Conservation (phyloP, 108 stramenopile species). For the Cyclotella choctawhatcheeana region DNA sequence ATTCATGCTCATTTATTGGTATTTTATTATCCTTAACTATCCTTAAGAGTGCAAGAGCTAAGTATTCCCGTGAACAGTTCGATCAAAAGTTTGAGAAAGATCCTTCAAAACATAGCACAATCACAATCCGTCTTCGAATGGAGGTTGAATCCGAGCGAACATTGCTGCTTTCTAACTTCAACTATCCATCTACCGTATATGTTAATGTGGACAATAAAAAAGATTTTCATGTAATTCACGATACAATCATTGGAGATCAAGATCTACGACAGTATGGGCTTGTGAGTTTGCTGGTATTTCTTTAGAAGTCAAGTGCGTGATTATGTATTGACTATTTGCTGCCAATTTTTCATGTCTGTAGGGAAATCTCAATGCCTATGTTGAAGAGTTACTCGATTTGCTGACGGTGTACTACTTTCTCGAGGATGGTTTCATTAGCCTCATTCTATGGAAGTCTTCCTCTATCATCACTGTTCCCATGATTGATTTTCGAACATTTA, state of each 20-base stretch:
- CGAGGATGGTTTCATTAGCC: constrained; percentile 61
- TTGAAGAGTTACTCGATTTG: constrained; percentile 47
- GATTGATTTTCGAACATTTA: constrained; percentile 8
- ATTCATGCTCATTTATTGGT: not conserved
- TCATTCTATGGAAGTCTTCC: constrained; percentile 76
- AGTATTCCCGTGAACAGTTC: constrained; percentile 17
- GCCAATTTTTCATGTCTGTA: too few relatives aligned
- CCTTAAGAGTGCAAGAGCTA: constrained; percentile 21
- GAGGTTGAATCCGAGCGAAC: constrained; percentile 66
- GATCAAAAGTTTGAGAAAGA: constrained; percentile 11
- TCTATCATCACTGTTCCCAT: constrained; percentile 37
- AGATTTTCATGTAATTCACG: constrained; percentile 68
- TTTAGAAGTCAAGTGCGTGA: too few relatives aligned
- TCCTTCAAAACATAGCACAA: constrained; percentile 19
- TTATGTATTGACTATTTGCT: too few relatives aligned
- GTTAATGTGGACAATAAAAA: constrained; percentile 69
- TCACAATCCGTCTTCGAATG: constrained; percentile 53
- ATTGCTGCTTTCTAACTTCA: constrained; percentile 53
- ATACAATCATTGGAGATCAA: constrained; percentile 66
- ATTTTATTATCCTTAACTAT: not conserved
- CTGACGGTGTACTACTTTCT: constrained; percentile 53
- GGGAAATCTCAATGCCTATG: constrained; percentile 27
- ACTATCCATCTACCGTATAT: constrained; percentile 57
- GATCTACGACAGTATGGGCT: constrained; percentile 55
- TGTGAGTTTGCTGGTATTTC: too few relatives aligned